A percentile compares a stretch with the other conserved stretches of the same genome.
Evolutionary conservation across 768 basidiomycete species (phyloP).

Genomic region (Boletus bicolor): DNA sequence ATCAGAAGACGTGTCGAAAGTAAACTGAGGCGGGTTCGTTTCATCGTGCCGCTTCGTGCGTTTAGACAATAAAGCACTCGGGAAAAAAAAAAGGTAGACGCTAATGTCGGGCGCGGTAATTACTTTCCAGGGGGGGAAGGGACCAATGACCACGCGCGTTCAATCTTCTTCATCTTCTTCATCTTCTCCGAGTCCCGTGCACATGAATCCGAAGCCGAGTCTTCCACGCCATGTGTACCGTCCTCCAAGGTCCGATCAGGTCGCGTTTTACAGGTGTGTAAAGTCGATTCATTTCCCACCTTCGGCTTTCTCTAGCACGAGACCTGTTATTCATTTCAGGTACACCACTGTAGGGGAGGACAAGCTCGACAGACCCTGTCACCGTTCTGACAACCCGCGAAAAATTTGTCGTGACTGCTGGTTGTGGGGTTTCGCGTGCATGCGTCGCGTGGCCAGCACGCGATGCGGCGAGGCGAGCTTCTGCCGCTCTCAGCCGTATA

Average conservation of each 20-base stretch:
- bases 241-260: constrained; percentile 4
- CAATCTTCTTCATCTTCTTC: too few species aligned
- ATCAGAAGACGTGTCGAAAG: not conserved
- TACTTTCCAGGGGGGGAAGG: not conserved
- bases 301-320: not conserved
- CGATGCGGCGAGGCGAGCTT: constrained; percentile 1
- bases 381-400: not conserved
- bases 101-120: constrained; percentile 1
- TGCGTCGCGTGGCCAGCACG: constrained; percentile 12
- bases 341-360: not conserved
- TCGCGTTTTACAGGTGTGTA: not conserved
- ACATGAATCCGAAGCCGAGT: not conserved
- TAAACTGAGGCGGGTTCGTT: not conserved
- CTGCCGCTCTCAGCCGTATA: not conserved
- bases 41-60: not conserved
- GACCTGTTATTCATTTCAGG: not conserved
- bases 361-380: not conserved
- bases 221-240: not conserved
- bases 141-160: not conserved
- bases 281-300: not conserved
- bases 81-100: not conserved
- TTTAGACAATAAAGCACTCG: not conserved
- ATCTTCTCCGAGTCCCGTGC: not conserved
- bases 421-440: not conserved
- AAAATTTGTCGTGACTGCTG: not conserved